Evolutionary conservation across 257 asterid species (phyloP), one percentile per base, ranked within the genome.

Genomic region (Prunella vulgaris): DNA sequence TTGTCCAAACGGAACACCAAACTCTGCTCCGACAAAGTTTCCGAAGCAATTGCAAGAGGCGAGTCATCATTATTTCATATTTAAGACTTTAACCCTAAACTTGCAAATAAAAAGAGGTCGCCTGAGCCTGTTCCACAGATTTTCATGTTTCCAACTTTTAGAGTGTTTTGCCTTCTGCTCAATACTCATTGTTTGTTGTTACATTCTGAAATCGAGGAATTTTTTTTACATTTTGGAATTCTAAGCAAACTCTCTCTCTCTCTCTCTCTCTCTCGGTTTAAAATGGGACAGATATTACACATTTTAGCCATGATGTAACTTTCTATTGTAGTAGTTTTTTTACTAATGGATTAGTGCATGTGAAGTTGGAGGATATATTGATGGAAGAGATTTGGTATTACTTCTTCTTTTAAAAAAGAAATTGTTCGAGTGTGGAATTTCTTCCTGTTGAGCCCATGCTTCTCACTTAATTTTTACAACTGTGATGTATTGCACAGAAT

Each of bases 1-100:
- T 63, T 79, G 70, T 87, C 96, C 66, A 87, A 83, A 79, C 74
- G 84, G 44, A 90, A 90, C 82, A 87, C 86, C 69, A 92, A 78
- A 57, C 74, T 83, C 57, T 90, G 98, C 79, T 80, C 87, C 7
- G 87, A 80, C 15, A 84, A 74, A 74, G 59, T 87, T 72, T 81
- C 90, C 77, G 76, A 78, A 68, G 70, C 88, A n/a, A 63, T 18
- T 12, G 79, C 78, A 15, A n/a, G 84, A 63, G 88, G 89, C 83
- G 56, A 28, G 17, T 25, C 52, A 37, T 24, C 22, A n/a, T 74
- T 37, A 32, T 44, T 58, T 74, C 25, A 5, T 25, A n/a, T n/a
- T n/a, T n/a, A n/a, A n/a, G n/a, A n/a, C 73, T 54, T 46, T 21
- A 54, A 21, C 48, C 22, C 59, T 64, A 14, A n/a, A 33, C 17